These are phyloP conservation scores for Euphrasia confusa DNA, from an alignment of 257 asterid species.

Conservation along the genomic window DNA sequence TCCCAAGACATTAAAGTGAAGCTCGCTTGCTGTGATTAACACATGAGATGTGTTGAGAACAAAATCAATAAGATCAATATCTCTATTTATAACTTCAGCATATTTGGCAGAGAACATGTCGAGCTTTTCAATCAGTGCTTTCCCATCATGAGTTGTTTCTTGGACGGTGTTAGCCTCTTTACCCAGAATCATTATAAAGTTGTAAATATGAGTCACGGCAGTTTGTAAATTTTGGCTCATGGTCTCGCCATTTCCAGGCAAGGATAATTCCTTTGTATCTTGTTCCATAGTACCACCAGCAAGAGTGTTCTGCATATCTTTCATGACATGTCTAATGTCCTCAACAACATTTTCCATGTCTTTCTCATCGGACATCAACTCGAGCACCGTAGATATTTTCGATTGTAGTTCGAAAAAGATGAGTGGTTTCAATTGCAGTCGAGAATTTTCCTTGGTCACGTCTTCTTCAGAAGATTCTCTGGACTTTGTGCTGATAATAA, in stretches of 20 bases:
- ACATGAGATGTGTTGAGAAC: slow-evolving; percentile 66
- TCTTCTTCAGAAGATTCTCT: slow-evolving; percentile 13
- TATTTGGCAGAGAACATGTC: slow-evolving; percentile 54
- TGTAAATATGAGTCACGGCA: slow-evolving; percentile 61
- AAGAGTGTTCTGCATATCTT: slow-evolving; percentile 43
- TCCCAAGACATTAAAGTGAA: slow-evolving; percentile 65
- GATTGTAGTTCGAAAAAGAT: slow-evolving; percentile 50
- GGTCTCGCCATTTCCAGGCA: slow-evolving; percentile 15
- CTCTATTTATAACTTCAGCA: slow-evolving; percentile 37
- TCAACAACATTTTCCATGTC: slow-evolving; percentile 46
- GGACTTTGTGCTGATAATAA: no score
- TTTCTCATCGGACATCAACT: slow-evolving; percentile 49
- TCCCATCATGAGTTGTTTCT: slow-evolving; percentile 31
- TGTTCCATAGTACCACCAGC: neutral
- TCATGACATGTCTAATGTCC: slow-evolving; percentile 50
- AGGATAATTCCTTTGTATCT: no score
- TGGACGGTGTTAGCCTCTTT: slow-evolving; percentile 58
- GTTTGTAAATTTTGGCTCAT: slow-evolving; percentile 39
- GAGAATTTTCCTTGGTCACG: slow-evolving; percentile 28
- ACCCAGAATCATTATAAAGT: slow-evolving; percentile 59
- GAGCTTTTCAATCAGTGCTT: slow-evolving; percentile 43
- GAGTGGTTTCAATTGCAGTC: slow-evolving; percentile 25
- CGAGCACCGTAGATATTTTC: slow-evolving; percentile 53
- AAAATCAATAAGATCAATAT: slow-evolving; percentile 44
- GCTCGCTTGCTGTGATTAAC: slow-evolving; percentile 57